These are phyloP conservation scores for Aquilaria sinensis DNA, from an alignment of 345 rosid genomes.

Conservation along the genomic window DNA sequence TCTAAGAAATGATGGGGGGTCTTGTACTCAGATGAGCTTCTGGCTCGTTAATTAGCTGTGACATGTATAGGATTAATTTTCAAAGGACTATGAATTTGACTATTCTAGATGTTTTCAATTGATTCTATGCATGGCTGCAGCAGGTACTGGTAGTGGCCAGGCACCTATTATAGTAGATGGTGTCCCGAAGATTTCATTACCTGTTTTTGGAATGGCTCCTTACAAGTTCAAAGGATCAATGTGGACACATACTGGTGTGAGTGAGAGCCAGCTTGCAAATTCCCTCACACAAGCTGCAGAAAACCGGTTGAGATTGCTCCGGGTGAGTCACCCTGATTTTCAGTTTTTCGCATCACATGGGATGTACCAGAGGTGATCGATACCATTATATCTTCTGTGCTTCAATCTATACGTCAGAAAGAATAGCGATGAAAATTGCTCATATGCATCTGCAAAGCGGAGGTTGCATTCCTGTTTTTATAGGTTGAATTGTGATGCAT, in stretches of 20 bases:
- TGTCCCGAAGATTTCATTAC: constrained; percentile 19
- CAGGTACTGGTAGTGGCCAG: constrained; percentile 21
- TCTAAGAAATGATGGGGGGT: no score
- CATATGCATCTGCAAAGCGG: not conserved
- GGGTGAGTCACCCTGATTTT: constrained; percentile 33
- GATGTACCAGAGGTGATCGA: constrained; percentile 24
- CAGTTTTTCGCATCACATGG: constrained; percentile 36
- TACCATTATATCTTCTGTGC: not conserved
- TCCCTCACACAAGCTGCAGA: constrained; percentile 28
- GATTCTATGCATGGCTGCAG: constrained; percentile 1
- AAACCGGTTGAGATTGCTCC: constrained; percentile 18
- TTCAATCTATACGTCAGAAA: constrained; percentile 4
- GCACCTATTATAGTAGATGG: constrained; percentile 21
- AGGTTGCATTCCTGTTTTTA: constrained; percentile 7
- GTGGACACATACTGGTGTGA: constrained; percentile 21
- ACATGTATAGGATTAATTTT: no score
- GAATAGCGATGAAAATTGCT: constrained; percentile 4
- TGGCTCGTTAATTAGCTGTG: no score
- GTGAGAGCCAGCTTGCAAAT: constrained; percentile 16
- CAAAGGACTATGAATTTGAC: no score
- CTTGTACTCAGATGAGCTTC: no score
- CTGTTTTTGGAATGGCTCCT: constrained; percentile 27
- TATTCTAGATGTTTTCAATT: not conserved
- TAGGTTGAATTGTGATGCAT: not conserved
- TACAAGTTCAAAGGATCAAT: constrained; percentile 26